Percentiles rank a stretch among this genome's conserved stretches.
These are phyloP conservation scores for Plantago coronopus DNA, from an alignment of 305 asterid genomes.

Conservation along the genomic window DNA sequence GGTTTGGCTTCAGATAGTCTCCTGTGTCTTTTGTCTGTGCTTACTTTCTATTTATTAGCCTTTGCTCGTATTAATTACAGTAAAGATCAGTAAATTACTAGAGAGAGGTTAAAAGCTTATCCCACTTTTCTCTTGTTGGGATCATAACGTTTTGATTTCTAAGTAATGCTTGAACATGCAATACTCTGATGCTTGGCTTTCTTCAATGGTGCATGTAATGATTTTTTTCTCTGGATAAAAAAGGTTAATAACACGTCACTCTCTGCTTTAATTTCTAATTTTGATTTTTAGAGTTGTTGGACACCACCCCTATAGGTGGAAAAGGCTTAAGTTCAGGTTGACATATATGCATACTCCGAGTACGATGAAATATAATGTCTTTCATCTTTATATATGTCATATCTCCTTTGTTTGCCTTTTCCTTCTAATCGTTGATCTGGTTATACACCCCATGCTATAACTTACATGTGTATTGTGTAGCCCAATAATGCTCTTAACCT, in stretches of 20 bases:
- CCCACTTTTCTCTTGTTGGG: background rate
- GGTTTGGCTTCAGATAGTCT: slow-evolving; percentile 40
- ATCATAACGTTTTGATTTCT: background rate
- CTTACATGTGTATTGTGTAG: too few relatives aligned
- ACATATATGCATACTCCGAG: too few relatives aligned
- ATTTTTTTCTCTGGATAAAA: too few relatives aligned
- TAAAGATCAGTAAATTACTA: background rate
- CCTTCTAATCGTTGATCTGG: too few relatives aligned
- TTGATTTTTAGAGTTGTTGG: background rate
- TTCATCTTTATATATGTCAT: too few relatives aligned
- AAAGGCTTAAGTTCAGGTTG: background rate
- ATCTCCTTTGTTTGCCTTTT: too few relatives aligned
- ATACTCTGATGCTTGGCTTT: background rate
- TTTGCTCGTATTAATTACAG: background rate
- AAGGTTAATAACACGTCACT: background rate
- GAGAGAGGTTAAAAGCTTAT: background rate
- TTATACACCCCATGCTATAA: too few relatives aligned
- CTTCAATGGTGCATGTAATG: background rate
- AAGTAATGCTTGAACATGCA: too few relatives aligned
- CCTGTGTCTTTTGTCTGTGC: slow-evolving; percentile 9
- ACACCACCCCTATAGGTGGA: background rate
- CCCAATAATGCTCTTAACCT: too few relatives aligned
- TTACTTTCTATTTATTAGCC: background rate
- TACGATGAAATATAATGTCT: too few relatives aligned
- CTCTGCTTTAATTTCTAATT: background rate